Percentiles rank a stretch among this genome's conserved stretches.
phyloP scores from a whole-genome alignment of 2,329 filamentous ascomycete genomes.

The Zelopaecilomyces penicillatus region DNA sequence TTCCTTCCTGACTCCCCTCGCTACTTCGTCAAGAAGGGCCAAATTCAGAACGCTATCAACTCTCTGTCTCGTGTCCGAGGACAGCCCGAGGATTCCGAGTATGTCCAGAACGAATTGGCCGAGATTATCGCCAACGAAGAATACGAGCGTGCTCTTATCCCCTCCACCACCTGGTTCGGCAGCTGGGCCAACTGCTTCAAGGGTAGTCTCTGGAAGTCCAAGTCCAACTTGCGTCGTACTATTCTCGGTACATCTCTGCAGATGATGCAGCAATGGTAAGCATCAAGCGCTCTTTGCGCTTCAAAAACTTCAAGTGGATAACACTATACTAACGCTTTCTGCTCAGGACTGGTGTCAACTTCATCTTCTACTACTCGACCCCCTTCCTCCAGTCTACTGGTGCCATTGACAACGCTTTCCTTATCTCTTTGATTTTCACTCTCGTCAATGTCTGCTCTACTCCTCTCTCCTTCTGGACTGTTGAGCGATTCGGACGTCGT shows the following conservation, averaged over 20 bases:
- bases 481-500: conserved; percentile 76
- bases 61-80: conserved; percentile 63
- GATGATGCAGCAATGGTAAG: conserved; percentile 67
- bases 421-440: conserved; percentile 79
- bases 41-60: conserved; percentile 54
- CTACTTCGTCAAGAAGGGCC: conserved; percentile 73
- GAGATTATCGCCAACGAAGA: conserved; percentile 87
- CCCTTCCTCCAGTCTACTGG: conserved; percentile 74
- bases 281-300: not conserved
- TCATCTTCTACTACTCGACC: conserved; percentile 83
- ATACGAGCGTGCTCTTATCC: conserved; percentile 67
- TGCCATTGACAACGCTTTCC: conserved; percentile 68
- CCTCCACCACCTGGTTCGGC: conserved; percentile 53
- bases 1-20: conserved; percentile 79
- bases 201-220: conserved; percentile 52
- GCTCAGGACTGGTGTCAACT: conserved; percentile 73
- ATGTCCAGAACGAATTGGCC: conserved; percentile 68
- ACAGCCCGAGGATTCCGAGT: conserved; percentile 63
- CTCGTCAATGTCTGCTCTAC: conserved; percentile 83
- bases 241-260: conserved; percentile 65
- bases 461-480: conserved; percentile 77
- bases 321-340: conserved; percentile 3
- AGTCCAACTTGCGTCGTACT: conserved; percentile 62
- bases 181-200: conserved; percentile 63
- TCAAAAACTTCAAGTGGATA: not conserved